Percentiles rank a stretch among this genome's conserved stretches.
phyloP scores from a whole-genome alignment of 371 early-diverging fungal species.

The Mortierella sp. region DNA sequence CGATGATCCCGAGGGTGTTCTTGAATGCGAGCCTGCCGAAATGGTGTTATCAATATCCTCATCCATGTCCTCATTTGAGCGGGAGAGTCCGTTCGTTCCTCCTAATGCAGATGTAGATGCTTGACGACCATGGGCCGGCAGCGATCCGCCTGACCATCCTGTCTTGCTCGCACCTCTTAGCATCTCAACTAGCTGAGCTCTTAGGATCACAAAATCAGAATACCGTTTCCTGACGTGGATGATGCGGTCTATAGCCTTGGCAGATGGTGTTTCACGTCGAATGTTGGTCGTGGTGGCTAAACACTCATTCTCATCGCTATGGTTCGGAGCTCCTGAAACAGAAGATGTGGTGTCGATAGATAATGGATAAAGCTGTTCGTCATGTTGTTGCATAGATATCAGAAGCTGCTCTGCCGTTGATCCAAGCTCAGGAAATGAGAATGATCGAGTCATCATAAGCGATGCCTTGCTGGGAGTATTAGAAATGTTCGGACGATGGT shows the following conservation, averaged over 20 bases:
- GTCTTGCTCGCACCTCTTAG: constrained; percentile 10
- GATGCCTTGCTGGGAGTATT: constrained; percentile 27
- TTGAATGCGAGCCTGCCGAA: constrained; percentile 7
- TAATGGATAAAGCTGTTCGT: neutral
- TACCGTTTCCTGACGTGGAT: constrained; percentile 46
- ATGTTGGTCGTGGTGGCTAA: neutral
- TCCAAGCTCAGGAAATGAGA: constrained; percentile 31
- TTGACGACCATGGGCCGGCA: neutral
- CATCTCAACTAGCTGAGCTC: constrained; percentile 30
- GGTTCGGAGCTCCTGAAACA: neutral
- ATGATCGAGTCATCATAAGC: constrained; percentile 35
- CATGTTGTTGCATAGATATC: constrained; percentile 12
- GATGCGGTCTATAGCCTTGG: constrained; percentile 2
- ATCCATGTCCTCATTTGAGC: neutral
- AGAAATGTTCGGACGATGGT: neutral
- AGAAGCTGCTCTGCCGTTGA: constrained; percentile 27
- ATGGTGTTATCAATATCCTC: constrained; percentile 10
- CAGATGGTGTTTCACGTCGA: neutral
- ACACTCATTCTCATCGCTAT: neutral
- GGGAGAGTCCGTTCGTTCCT: neutral
- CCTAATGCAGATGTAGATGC: too few relatives aligned
- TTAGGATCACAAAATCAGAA: constrained; percentile 40
- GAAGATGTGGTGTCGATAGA: neutral
- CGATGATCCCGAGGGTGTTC: constrained; percentile 1
- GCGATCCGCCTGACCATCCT: neutral